phyloP scores from a whole-genome alignment of 208 protist genomes.

The Trypanosoma rangeli region DNA sequence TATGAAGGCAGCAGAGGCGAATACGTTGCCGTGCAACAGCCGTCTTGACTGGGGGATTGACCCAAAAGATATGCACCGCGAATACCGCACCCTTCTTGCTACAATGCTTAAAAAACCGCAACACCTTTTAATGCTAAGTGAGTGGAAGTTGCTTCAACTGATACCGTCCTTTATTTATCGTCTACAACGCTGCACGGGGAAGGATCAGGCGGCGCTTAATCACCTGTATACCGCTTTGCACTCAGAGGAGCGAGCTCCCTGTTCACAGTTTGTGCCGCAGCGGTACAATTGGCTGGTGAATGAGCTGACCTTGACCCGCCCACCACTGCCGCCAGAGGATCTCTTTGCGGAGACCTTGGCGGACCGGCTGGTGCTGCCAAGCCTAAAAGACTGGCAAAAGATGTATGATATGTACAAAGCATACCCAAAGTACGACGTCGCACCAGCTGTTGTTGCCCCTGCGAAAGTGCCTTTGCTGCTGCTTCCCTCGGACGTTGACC shows the following conservation, averaged over 20 bases:
- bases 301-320: conserved; percentile 19
- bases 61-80: conserved; percentile 21
- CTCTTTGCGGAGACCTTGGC: neutral
- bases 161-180: conserved; percentile 69
- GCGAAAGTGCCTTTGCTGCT: conserved; percentile 26
- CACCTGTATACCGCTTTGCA: conserved; percentile 35
- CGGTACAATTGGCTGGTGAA: conserved; percentile 49
- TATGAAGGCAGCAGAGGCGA: conserved; percentile 24
- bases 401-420: conserved; percentile 26
- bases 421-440: conserved; percentile 24
- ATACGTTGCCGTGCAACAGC: conserved; percentile 45
- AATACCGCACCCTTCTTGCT: conserved; percentile 34
- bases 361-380: conserved; percentile 6
- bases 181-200: conserved; percentile 50
- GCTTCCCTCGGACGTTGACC: conserved; percentile 34
- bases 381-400: neutral
- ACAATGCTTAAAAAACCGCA: conserved; percentile 39
- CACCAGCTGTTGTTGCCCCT: neutral
- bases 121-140: conserved; percentile 30
- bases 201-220: conserved; percentile 43
- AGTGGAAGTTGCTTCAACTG: conserved; percentile 28
- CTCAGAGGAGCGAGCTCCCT: neutral
- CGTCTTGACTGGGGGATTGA: conserved; percentile 39
- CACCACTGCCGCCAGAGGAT: conserved; percentile 8
- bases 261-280: conserved; percentile 20